These are phyloP conservation scores for Grigorovia jiainica DNA, from an alignment of 805 yeast genomes.

Conservation along the genomic window DNA sequence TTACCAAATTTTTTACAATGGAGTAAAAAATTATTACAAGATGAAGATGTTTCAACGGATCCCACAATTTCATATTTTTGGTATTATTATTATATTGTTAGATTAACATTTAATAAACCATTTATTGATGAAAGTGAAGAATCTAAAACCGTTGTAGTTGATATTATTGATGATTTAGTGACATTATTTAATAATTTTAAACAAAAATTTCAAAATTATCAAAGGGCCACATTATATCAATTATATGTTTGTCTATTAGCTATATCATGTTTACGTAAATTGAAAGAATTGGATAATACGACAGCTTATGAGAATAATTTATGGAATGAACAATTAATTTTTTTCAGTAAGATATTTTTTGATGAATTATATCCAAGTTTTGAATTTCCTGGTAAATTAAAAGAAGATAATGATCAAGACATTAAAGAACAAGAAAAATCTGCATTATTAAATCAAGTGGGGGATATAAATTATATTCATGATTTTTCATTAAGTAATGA, in stretches of 20 bases:
- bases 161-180: constrained; percentile 23
- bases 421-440: constrained; percentile 17
- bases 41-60: constrained; percentile 36
- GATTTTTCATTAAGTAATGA: constrained; percentile 30
- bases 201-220: constrained; percentile 16
- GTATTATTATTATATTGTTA: constrained; percentile 48
- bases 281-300: constrained; percentile 3
- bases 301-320: constrained; percentile 2
- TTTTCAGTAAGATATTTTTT: constrained; percentile 20
- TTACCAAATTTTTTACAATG: constrained; percentile 43
- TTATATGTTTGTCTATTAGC: constrained; percentile 28
- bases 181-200: constrained; percentile 22
- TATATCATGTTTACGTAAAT: constrained; percentile 20
- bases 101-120: constrained; percentile 52
- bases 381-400: constrained; percentile 16
- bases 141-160: constrained; percentile 21
- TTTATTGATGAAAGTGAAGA: constrained; percentile 37
- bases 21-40: constrained; percentile 34
- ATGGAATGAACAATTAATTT: constrained; percentile 13
- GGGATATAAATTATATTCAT: constrained; percentile 22
- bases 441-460: constrained; percentile 17
- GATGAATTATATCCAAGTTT: constrained; percentile 19
- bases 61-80: constrained; percentile 46
- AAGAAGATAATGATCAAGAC: constrained; percentile 18
- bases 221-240: constrained; percentile 24